Evolutionary conservation across 495 filamentous ascomycete genomes (phyloP).

Genomic region (Lepraria neglecta): DNA sequence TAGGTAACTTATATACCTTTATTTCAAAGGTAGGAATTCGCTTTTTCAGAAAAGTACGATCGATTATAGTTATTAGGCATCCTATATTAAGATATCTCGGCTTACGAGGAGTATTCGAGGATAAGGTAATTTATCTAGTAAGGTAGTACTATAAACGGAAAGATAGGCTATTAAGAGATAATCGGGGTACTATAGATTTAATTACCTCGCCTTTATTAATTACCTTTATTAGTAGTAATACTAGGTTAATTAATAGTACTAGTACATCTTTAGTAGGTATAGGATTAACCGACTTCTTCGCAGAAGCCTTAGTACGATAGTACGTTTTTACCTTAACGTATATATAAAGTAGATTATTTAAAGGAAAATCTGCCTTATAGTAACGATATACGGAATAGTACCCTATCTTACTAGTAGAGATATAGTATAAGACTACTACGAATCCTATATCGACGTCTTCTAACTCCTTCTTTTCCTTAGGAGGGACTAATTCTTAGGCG

Average conservation of each 20-base stretch:
- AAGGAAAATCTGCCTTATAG: too few species aligned
- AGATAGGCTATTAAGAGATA: too few species aligned
- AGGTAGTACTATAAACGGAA: too few species aligned
- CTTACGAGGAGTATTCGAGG: too few species aligned
- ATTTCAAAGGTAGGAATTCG: not conserved
- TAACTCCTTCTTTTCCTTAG: not conserved
- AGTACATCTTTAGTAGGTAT: not conserved
- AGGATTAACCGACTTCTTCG: not conserved
- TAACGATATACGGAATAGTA: too few species aligned
- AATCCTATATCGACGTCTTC: too few species aligned
- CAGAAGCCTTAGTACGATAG: not conserved
- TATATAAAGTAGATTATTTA: too few species aligned
- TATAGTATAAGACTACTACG: not conserved
- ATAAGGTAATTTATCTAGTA: too few species aligned
- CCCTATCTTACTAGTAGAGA: not conserved
- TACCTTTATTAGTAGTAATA: not conserved
- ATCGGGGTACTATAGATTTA: too few species aligned
- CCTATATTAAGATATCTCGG: too few species aligned
- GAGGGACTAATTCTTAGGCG: not conserved
- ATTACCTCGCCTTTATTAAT: too few species aligned
- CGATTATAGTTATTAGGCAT: not conserved
- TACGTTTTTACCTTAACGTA: too few species aligned
- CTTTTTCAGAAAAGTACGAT: not conserved
- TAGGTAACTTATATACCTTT: not conserved
- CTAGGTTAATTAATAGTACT: not conserved